phyloP scores from a whole-genome alignment of 306 rosid genomes.

The Ormosia semicastrata region DNA sequence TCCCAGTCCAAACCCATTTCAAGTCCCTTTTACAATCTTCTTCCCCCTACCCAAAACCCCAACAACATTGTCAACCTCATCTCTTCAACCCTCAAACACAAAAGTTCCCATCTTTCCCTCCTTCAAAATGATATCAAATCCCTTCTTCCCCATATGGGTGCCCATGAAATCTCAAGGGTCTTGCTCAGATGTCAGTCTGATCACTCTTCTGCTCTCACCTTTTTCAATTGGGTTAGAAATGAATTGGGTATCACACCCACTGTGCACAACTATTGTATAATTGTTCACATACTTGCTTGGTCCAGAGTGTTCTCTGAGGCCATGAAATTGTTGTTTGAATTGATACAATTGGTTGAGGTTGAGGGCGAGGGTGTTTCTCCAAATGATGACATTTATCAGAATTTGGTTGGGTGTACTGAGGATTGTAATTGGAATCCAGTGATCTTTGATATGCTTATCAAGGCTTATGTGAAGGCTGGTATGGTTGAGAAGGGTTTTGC shows the following conservation, averaged over 20 bases:
- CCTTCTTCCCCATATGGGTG: slow-evolving; percentile 66
- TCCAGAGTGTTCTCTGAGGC: slow-evolving; percentile 54
- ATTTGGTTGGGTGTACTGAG: slow-evolving; percentile 47
- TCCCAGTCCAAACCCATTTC: slow-evolving; percentile 43
- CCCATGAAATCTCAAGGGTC: slow-evolving; percentile 68
- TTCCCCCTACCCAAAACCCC: slow-evolving; percentile 77
- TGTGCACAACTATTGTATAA: slow-evolving; percentile 58
- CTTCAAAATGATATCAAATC: slow-evolving; percentile 53
- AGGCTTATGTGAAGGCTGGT: slow-evolving; percentile 74
- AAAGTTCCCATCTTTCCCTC: slow-evolving; percentile 35
- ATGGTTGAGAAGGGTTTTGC: slow-evolving; percentile 62
- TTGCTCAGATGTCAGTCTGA: slow-evolving; percentile 79
- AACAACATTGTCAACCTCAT: slow-evolving; percentile 70
- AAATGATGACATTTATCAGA: slow-evolving; percentile 48
- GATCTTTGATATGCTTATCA: slow-evolving; percentile 70
- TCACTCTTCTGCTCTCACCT: slow-evolving; percentile 59
- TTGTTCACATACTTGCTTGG: slow-evolving; percentile 68
- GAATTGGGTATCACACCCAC: slow-evolving; percentile 54
- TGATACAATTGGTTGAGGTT: slow-evolving; percentile 45
- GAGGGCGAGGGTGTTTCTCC: slow-evolving; percentile 32
- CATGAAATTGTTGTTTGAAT: slow-evolving; percentile 62
- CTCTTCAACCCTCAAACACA: slow-evolving; percentile 51
- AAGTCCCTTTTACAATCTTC: slow-evolving; percentile 77
- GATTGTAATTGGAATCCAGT: slow-evolving; percentile 87
- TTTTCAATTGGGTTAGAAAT: slow-evolving; percentile 72